Evolutionary conservation across 2,329 filamentous ascomycete species (phyloP), one percentile per base, ranked within the genome.

Genomic region (Arthrobotrys conoides): DNA sequence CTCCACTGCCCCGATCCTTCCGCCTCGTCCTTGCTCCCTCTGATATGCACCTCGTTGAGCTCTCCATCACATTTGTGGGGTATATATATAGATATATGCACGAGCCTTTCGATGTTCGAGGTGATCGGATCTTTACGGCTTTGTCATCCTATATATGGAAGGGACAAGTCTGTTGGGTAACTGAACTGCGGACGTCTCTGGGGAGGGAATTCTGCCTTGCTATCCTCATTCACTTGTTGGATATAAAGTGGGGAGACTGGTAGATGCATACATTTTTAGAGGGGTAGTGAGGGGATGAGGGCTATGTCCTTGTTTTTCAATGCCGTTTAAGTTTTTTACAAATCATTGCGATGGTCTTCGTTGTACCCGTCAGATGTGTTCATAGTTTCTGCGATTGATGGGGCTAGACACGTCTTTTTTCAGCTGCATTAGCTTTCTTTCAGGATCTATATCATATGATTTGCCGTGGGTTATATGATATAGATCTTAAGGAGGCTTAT

Each of bases 41-140:
- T 41, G 12, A 27, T 59, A 59, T 41, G 53, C 53, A 59, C 33
- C 18, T 18, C n/a, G 36, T 59, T n/a, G 53, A 59, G 53, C 53
- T 59, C 53, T 22, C 5, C 30, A 10, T 41, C 53, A 41, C 53
- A 41, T 57, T 16, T 20, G 5, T 20, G 10, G 16, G 20, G 22
- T 16, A 22, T 59, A 59, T 41, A 41, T 41, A 59, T 41, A 59
- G 27, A 55, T 55, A 16, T 27, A 55, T 53, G 44, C 44, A 24
- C n/a, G 10, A 55, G 51, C 51, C 51, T 3, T 36, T 14, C 22
- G 27, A 36, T 20, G 27, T 14, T 27, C 30, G 12, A 24, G 14
- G 48, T 53, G 22, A 14, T 53, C 48, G 16, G 20, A 16, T 53
- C 48, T 5, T 2, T 38, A 14, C 27, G 12, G 36, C 36, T 38